Evolutionary conservation across 139 green algal species (phyloP), one percentile per base, ranked within the genome.

Genomic region (Chlamydomonas asymmetrica): DNA sequence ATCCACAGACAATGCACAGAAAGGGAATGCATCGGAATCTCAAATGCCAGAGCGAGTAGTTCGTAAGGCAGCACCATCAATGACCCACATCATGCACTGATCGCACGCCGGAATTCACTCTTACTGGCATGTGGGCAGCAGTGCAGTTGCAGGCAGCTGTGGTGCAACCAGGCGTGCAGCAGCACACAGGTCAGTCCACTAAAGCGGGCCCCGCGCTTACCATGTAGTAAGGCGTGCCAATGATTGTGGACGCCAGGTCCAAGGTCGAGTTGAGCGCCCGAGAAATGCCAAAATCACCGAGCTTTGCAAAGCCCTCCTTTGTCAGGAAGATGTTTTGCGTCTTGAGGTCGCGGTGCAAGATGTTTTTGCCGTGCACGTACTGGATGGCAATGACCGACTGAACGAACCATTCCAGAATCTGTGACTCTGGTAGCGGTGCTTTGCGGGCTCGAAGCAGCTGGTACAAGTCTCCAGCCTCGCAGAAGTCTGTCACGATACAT

Each of bases 201-300:
- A n/a, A n/a, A n/a, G n/a, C n/a, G n/a, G n/a, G n/a, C n/a, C n/a
- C n/a, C n/a, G n/a, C n/a, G n/a, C n/a, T n/a, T n/a, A n/a, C n/a
- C 88, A 92, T 92, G 84, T 91, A 92, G 68, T 89, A 91, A 1
- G 88, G 88, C 27, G 83, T 89, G 38, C 84, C 86, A 13, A 89
- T 88, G 50, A 91, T 74, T 5, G 86, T 91, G 39, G 56, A 85
- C 1, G 86, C 86, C 65, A 91, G 76, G 56, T 88, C 81, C 29
- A 78, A 31, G 8, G 66, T 77, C 49, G 66, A 75, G 43, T 75
- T 66, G 34, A 89, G 61, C 10, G 78, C 70, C 2, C 86, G 75
- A 45, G 66, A 70, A 35, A 90, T 84, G 54, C 88, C 88, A 73
- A 92, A 90, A 65, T 92, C 88, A 3, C 85, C 88, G 49, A 92